A percentile compares a stretch with the other conserved stretches of the same genome.
These are phyloP conservation scores for Penicillium olsonii DNA, from an alignment of 2,329 filamentous ascomycete species.

Conservation along the genomic window DNA sequence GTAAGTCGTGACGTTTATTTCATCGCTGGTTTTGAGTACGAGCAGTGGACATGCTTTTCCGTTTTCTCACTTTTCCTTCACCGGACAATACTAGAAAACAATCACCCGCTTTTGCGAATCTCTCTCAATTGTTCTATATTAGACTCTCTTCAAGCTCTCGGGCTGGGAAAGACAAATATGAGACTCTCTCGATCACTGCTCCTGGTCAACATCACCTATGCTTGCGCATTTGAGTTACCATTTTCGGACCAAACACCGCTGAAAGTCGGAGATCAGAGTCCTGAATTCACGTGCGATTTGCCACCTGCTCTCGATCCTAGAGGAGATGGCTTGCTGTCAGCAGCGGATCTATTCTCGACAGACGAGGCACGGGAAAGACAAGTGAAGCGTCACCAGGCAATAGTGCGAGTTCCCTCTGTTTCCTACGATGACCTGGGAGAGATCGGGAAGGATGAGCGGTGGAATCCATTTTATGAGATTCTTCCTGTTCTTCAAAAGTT, in stretches of 20 bases:
- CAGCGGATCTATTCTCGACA: neutral
- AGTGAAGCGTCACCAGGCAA: constrained; percentile 3
- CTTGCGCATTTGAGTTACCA: neutral
- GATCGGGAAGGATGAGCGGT: constrained; percentile 56
- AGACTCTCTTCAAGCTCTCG: neutral
- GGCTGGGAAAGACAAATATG: neutral
- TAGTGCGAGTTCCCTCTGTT: constrained; percentile 54
- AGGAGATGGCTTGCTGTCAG: neutral
- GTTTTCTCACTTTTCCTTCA: too few relatives aligned
- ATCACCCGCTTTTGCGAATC: too few relatives aligned
- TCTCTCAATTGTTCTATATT: neutral
- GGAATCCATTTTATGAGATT: constrained; percentile 59
- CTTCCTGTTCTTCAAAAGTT: neutral
- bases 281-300: neutral
- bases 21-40: too few relatives aligned
- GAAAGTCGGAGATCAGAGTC: neutral
- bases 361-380: neutral
- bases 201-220: neutral
- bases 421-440: constrained; percentile 58
- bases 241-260: neutral
- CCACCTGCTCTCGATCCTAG: neutral
- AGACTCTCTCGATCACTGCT: neutral
- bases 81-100: too few relatives aligned
- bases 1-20: too few relatives aligned
- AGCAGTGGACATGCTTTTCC: too few relatives aligned